A percentile compares a stretch with the other conserved stretches of the same genome.
Conservation (phyloP, 345 rosid genomes). For the Excoecaria cochinchinensis region DNA sequence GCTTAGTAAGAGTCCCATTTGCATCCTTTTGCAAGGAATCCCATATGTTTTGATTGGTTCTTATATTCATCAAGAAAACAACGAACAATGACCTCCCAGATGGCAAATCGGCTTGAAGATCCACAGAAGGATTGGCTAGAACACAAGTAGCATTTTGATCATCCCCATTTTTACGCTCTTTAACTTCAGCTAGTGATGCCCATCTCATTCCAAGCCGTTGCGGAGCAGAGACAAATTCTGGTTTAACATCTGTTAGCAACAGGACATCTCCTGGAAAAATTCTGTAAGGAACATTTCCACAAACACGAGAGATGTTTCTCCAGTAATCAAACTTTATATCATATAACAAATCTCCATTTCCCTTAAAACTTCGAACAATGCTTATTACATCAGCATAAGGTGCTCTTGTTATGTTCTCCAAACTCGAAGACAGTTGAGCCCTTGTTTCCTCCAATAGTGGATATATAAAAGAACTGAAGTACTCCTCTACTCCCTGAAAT, state of each 20-base stretch:
- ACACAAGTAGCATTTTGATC: not conserved
- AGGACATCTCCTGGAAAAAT: constrained; percentile 43
- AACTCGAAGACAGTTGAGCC: constrained; percentile 18
- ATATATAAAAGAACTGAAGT: constrained; percentile 1
- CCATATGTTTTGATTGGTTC: constrained; percentile 37
- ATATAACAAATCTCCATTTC: not conserved
- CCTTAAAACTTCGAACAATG: not conserved
- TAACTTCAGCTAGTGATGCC: constrained; percentile 13
- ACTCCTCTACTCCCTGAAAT: constrained; percentile 17
- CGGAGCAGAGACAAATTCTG: constrained; percentile 34
- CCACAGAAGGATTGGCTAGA: not conserved
- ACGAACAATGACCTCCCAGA: constrained; percentile 22
- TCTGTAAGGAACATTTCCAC: constrained; percentile 33
- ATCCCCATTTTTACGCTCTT: constrained; percentile 2
- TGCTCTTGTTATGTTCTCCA: constrained; percentile 12
- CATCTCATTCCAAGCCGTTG: constrained; percentile 27
- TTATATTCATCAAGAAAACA: constrained; percentile 29
- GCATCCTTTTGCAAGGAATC: constrained; percentile 28
- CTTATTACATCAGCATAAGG: constrained; percentile 9
- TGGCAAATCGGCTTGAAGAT: constrained; percentile 19
- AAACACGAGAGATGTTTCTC: constrained; percentile 27
- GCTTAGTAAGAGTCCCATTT: constrained; percentile 24
- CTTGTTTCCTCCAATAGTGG: constrained; percentile 32
- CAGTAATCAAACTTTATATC: constrained; percentile 27
- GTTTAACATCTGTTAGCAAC: constrained; percentile 33